These are phyloP conservation scores for Lachnellula hyalina DNA, from an alignment of 2,329 filamentous ascomycete genomes.

Conservation along the genomic window DNA sequence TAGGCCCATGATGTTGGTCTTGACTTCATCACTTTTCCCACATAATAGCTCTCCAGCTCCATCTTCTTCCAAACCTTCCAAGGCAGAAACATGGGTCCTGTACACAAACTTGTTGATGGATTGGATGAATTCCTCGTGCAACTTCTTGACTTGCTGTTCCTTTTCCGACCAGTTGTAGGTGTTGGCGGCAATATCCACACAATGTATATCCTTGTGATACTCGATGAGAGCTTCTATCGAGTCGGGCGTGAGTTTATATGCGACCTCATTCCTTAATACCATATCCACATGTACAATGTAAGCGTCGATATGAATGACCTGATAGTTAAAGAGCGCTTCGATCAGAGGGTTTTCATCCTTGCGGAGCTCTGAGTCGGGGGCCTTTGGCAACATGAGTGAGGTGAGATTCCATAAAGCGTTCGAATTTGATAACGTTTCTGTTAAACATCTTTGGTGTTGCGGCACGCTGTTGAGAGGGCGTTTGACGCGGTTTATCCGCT, in stretches of 20 bases:
- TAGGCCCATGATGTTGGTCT: slow-evolving; percentile 75
- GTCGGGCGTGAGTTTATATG: slow-evolving; percentile 93
- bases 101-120: slow-evolving; percentile 97
- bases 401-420: slow-evolving; percentile 94
- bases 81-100: slow-evolving; percentile 77
- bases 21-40: slow-evolving; percentile 90
- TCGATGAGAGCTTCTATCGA: slow-evolving; percentile 90
- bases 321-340: slow-evolving; percentile 87
- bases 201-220: slow-evolving; percentile 95
- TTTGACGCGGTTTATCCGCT: slow-evolving; percentile 95
- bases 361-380: slow-evolving; percentile 76
- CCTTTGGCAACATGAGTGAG: slow-evolving; percentile 88
- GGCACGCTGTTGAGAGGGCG: slow-evolving; percentile 94
- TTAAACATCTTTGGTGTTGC: slow-evolving; percentile 92
- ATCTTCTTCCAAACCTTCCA: slow-evolving; percentile 95
- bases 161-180: slow-evolving; percentile 97
- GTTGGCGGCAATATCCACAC: slow-evolving; percentile 78
- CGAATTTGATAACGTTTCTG: slow-evolving; percentile 82
- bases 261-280: slow-evolving; percentile 95
- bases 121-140: slow-evolving; percentile 95
- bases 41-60: slow-evolving; percentile 89
- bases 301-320: slow-evolving; percentile 88
- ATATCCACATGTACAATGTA: slow-evolving; percentile 99
- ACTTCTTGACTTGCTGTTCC: slow-evolving; percentile 91
- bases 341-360: slow-evolving; percentile 77